Conservation (phyloP, 139 green algal genomes). For the Haematococcus sp. region DNA sequence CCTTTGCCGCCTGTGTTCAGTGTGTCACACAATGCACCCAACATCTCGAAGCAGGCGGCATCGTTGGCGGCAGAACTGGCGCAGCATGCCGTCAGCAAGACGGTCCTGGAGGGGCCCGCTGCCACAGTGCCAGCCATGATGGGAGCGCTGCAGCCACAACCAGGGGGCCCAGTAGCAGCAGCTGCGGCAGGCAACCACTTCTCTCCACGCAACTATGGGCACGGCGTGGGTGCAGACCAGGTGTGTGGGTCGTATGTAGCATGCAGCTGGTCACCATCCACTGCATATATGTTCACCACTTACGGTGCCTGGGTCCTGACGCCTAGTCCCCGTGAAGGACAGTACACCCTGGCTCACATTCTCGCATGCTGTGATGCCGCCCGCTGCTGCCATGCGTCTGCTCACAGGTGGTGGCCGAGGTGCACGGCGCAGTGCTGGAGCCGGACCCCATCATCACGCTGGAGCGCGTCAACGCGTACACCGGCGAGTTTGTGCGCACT, state of each 20-base stretch:
- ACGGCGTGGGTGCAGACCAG: neutral
- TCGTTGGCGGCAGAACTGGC: neutral
- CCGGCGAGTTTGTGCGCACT: constrained; percentile 53
- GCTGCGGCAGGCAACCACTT: neutral
- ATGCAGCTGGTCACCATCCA: too few relatives aligned
- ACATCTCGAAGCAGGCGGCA: neutral
- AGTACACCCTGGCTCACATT: too few relatives aligned
- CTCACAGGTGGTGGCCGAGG: neutral
- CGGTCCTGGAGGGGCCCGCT: too few relatives aligned
- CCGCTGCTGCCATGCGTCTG: neutral
- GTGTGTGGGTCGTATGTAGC: too few relatives aligned
- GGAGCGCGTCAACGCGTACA: constrained; percentile 53
- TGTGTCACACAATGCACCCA: neutral
- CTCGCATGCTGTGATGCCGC: too few relatives aligned
- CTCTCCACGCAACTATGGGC: neutral
- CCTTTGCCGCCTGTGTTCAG: neutral
- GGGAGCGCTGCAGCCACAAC: neutral
- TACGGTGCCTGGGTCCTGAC: too few relatives aligned
- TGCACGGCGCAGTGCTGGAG: constrained; percentile 5
- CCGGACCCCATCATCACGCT: constrained; percentile 45
- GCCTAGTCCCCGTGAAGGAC: too few relatives aligned
- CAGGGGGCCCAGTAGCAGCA: too few relatives aligned
- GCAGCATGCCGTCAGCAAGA: neutral
- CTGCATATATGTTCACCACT: too few relatives aligned
- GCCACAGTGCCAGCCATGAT: too few relatives aligned